A percentile compares a stretch with the other conserved stretches of the same genome.
These are phyloP conservation scores for Diphasiastrum complanatum DNA, from an alignment of 83 land plant species.

Conservation along the genomic window DNA sequence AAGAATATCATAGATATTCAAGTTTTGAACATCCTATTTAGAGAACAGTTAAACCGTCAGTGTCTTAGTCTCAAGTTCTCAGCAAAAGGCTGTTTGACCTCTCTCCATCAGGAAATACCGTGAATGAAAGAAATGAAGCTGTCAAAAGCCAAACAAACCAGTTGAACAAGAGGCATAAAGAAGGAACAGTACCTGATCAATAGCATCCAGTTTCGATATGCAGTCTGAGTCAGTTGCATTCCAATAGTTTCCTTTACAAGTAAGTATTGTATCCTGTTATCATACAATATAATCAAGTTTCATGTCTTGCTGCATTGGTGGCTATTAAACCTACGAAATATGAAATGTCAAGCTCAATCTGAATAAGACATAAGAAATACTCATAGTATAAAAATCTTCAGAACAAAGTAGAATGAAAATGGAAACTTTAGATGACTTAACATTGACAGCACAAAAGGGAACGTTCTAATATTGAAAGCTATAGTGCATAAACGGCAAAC, in stretches of 20 bases:
- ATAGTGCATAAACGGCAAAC: too few species aligned
- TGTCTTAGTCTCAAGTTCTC: neutral
- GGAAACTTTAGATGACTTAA: too few species aligned
- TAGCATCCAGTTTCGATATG: slow-evolving; percentile 27
- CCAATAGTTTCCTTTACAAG: slow-evolving; percentile 65
- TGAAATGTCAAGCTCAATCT: neutral
- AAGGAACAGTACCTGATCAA: slow-evolving; percentile 42
- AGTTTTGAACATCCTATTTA: slow-evolving; percentile 40
- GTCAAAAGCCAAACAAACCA: too few species aligned
- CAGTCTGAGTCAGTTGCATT: slow-evolving; percentile 41
- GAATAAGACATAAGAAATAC: too few species aligned
- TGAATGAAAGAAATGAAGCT: too few species aligned
- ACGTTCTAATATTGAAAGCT: too few species aligned
- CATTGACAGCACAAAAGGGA: too few species aligned
- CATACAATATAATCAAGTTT: slow-evolving; percentile 9
- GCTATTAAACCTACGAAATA: too few species aligned
- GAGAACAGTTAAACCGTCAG: neutral
- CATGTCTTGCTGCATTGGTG: slow-evolving; percentile 4
- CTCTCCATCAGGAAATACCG: too few species aligned
- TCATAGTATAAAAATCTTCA: too few species aligned
- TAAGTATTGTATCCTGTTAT: slow-evolving; percentile 45
- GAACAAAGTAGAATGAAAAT: too few species aligned
- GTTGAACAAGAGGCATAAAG: slow-evolving; percentile 1
- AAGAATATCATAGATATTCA: slow-evolving; percentile 83
- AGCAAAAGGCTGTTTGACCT: too few species aligned